A percentile compares a stretch with the other conserved stretches of the same genome.
Conservation (phyloP, 495 filamentous ascomycete genomes). For the Lasiosphaeria miniovina region DNA sequence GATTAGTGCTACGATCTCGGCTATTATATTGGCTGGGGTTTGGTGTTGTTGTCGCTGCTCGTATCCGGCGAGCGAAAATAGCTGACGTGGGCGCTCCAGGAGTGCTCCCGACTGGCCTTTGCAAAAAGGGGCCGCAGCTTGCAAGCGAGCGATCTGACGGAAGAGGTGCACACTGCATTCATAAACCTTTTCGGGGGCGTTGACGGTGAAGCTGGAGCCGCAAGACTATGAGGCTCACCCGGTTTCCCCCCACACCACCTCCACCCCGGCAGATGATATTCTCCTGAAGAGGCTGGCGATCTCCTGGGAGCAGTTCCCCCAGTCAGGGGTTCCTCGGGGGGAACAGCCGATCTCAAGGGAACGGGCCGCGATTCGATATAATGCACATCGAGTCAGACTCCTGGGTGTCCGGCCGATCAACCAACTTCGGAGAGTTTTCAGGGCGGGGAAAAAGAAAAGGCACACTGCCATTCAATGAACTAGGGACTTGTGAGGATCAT, state of each 20-base stretch:
- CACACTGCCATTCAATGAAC: too few relatives aligned
- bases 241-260: neutral
- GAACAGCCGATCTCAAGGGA: neutral
- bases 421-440: too few relatives aligned
- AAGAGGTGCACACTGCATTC: slow-evolving; percentile 83
- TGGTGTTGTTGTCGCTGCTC: slow-evolving; percentile 3
- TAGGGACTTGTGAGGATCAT: too few relatives aligned
- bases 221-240: slow-evolving; percentile 16
- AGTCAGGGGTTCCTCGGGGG: neutral
- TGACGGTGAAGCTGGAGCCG: slow-evolving; percentile 19
- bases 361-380: neutral
- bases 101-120: slow-evolving; percentile 87
- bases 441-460: too few relatives aligned
- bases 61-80: neutral
- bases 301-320: neutral
- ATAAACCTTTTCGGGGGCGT: slow-evolving; percentile 68
- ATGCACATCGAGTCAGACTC: neutral
- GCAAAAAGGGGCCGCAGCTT: slow-evolving; percentile 81
- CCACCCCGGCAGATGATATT: neutral
- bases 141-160: slow-evolving; percentile 92
- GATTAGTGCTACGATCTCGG: neutral
- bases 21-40: neutral
- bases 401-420: too few relatives aligned
- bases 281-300: neutral
- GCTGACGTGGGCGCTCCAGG: slow-evolving; percentile 36